Percentiles rank a stretch among this genome's conserved stretches.
phyloP scores from a whole-genome alignment of 2,329 filamentous ascomycete genomes.

The Fusarium burgessii region DNA sequence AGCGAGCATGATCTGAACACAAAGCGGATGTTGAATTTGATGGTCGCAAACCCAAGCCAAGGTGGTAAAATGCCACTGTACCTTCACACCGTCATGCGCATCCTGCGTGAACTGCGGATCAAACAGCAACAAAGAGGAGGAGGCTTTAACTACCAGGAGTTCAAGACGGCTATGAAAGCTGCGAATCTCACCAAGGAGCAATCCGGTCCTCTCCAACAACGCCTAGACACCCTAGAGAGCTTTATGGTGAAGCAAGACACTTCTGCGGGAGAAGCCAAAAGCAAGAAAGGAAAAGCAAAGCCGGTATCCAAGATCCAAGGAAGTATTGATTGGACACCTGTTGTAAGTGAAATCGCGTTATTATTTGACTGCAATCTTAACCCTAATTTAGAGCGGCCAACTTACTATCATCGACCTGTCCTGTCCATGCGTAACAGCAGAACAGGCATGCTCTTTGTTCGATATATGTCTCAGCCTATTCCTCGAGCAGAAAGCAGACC shows the following conservation, averaged over 20 bases:
- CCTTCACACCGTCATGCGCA: neutral
- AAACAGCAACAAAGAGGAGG: neutral
- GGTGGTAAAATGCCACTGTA: neutral
- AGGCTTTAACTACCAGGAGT: neutral
- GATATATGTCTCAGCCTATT: conserved; percentile 2
- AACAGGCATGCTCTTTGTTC: neutral
- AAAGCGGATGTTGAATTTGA: neutral
- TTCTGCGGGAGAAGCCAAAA: no score
- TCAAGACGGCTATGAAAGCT: neutral
- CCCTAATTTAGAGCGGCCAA: neutral
- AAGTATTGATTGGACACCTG: neutral
- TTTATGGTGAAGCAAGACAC: neutral
- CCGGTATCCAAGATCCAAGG: no score
- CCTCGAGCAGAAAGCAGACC: neutral
- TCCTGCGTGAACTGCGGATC: neutral
- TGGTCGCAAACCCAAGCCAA: neutral
- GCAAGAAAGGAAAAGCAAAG: no score
- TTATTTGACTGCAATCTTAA: neutral
- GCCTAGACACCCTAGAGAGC: neutral
- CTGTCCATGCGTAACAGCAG: neutral
- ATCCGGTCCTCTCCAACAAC: neutral
- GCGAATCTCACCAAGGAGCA: neutral
- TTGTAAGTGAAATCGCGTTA: no score
- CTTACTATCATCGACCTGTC: neutral
- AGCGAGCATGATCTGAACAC: neutral